Conservation (phyloP, 495 filamentous ascomycete genomes). For the Physcia stellaris region DNA sequence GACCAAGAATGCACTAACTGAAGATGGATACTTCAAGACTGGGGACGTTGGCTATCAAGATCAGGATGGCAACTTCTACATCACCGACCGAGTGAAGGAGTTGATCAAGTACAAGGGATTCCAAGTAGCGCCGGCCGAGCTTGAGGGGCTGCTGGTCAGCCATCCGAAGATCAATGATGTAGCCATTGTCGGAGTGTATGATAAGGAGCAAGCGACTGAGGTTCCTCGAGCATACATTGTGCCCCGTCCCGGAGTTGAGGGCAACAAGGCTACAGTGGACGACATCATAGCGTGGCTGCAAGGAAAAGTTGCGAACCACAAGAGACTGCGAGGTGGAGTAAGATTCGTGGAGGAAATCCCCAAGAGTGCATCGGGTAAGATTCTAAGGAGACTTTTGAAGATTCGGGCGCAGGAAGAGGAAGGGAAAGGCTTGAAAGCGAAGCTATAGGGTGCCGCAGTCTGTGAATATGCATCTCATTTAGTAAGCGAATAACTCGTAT, state of each 20-base stretch:
- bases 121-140: slow-evolving; percentile 77
- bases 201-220: slow-evolving; percentile 57
- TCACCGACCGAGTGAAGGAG: slow-evolving; percentile 83
- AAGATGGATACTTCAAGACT: slow-evolving; percentile 48
- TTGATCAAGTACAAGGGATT: slow-evolving; percentile 81
- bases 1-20: slow-evolving; percentile 47
- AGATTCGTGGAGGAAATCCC: slow-evolving; percentile 71
- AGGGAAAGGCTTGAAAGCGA: slow-evolving; percentile 17
- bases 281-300: slow-evolving; percentile 53
- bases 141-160: slow-evolving; percentile 62
- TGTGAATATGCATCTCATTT: too few relatives aligned
- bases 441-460: too few relatives aligned
- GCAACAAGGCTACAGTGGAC: slow-evolving; percentile 37
- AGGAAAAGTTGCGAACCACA: slow-evolving; percentile 51
- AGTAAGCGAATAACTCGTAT: too few relatives aligned
- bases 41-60: slow-evolving; percentile 54
- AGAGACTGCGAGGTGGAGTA: slow-evolving; percentile 70
- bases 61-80: slow-evolving; percentile 46
- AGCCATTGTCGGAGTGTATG: slow-evolving; percentile 72
- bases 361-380: slow-evolving; percentile 79
- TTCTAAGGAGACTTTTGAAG: slow-evolving; percentile 60
- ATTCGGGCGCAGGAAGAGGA: slow-evolving; percentile 35
- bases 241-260: slow-evolving; percentile 39
- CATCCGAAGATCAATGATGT: slow-evolving; percentile 68
- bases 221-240: slow-evolving; percentile 78